Percentiles rank a stretch among this genome's conserved stretches.
Evolutionary conservation across 768 basidiomycete species (phyloP).

Genomic region (Suillus clintonianus): DNA sequence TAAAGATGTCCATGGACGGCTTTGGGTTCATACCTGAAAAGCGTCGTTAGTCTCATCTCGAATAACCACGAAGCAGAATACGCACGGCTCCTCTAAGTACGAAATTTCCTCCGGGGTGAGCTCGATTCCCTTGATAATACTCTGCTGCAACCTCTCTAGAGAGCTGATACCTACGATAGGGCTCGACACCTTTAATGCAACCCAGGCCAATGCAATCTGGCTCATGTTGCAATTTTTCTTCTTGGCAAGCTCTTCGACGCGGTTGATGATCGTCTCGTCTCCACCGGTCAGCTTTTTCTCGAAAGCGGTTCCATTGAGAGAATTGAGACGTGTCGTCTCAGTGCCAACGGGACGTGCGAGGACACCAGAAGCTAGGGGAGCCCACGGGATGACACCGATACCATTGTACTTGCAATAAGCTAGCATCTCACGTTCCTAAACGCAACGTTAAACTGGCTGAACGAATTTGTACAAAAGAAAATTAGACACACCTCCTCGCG

Average conservation of each 20-base stretch:
- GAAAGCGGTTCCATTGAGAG: constrained; percentile 18
- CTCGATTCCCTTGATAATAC: constrained; percentile 22
- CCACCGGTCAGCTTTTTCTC: constrained; percentile 29
- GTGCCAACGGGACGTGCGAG: constrained; percentile 39
- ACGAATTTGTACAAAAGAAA: too few species aligned
- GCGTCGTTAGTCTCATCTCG: not conserved
- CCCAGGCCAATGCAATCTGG: constrained; percentile 48
- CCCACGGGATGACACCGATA: constrained; percentile 56
- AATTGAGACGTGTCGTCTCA: constrained; percentile 21
- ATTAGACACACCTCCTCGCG: too few species aligned
- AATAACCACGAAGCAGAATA: not conserved
- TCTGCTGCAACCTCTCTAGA: constrained; percentile 32
- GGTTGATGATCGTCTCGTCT: constrained; percentile 37
- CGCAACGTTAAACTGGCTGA: too few species aligned
- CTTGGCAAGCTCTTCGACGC: constrained; percentile 43
- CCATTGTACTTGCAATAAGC: constrained; percentile 49
- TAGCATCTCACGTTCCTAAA: constrained; percentile 46
- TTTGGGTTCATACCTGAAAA: constrained; percentile 20
- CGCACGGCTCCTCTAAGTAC: constrained; percentile 33
- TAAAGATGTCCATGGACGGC: constrained; percentile 15
- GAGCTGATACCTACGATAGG: constrained; percentile 46
- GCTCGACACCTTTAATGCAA: constrained; percentile 39
- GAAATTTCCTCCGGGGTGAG: constrained; percentile 31
- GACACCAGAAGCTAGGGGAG: constrained; percentile 41
- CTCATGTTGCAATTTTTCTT: constrained; percentile 44